These are phyloP conservation scores for Penicillium samsonianum DNA, from an alignment of 495 filamentous ascomycete species.

Conservation along the genomic window DNA sequence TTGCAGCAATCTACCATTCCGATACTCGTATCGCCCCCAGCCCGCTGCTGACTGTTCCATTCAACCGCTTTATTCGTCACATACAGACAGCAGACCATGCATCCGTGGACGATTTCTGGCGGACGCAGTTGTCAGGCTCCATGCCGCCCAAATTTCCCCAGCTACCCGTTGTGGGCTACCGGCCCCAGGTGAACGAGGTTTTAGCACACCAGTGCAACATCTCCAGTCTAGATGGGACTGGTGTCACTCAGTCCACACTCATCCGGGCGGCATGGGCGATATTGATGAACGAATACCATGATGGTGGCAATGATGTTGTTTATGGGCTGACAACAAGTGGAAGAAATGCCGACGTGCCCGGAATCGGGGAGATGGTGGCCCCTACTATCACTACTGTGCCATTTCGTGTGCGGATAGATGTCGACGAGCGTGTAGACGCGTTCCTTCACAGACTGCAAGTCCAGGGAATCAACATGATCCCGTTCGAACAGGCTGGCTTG, in stretches of 20 bases:
- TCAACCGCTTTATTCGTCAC: not conserved
- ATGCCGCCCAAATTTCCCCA: not conserved
- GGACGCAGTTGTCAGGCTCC: conserved; percentile 26
- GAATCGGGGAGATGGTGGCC: conserved; percentile 11
- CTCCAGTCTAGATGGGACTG: not conserved
- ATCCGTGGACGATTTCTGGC: conserved; percentile 26
- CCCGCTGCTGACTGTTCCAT: not conserved
- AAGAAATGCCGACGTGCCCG: not conserved
- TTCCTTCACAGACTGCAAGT: not conserved
- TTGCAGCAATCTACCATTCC: not conserved
- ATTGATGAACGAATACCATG: conserved; percentile 51
- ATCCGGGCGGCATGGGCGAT: conserved; percentile 47
- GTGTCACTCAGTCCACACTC: conserved; percentile 49
- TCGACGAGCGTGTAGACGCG: not conserved
- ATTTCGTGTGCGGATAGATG: conserved; percentile 26
- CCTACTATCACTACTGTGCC: conserved; percentile 13
- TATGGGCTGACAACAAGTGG: conserved; percentile 9
- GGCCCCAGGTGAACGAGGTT: not conserved
- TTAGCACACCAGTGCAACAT: not conserved
- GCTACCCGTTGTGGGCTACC: not conserved
- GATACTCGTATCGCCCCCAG: not conserved
- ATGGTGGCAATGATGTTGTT: conserved; percentile 48
- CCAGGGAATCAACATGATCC: not conserved
- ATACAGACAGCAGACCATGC: not conserved
- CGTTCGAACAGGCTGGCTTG: conserved; percentile 1